phyloP scores from a whole-genome alignment of 2,329 filamentous ascomycete genomes.

The Plenodomus lindquistii region DNA sequence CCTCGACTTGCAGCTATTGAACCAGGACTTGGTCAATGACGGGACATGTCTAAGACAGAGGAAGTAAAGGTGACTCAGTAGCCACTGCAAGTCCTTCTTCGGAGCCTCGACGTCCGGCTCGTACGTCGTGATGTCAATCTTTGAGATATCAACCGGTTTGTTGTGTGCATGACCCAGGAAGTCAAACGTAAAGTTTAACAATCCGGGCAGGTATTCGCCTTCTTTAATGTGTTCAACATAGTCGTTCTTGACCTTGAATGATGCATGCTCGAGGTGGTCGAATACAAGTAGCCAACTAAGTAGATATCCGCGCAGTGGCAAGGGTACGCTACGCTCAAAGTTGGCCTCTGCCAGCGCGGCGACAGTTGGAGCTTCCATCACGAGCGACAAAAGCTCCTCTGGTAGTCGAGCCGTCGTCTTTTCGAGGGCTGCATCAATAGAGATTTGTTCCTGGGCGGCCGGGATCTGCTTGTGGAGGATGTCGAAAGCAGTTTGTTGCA shows the following conservation, averaged over 20 bases:
- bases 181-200: conserved; percentile 82
- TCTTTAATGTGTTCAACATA: conserved; percentile 81
- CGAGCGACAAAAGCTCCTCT: conserved; percentile 79
- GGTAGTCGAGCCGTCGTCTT: conserved; percentile 75
- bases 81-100: conserved; percentile 77
- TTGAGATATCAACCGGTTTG: conserved; percentile 70
- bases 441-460: conserved; percentile 75
- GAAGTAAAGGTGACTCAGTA: conserved; percentile 86
- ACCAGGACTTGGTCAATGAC: conserved; percentile 81
- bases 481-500: conserved; percentile 80
- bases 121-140: conserved; percentile 70
- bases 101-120: conserved; percentile 62
- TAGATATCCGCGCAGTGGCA: conserved; percentile 75
- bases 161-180: conserved; percentile 79
- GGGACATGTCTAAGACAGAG: conserved; percentile 76
- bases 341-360: conserved; percentile 68
- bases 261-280: conserved; percentile 77
- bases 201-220: conserved; percentile 66
- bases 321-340: conserved; percentile 68
- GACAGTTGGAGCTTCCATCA: conserved; percentile 76
- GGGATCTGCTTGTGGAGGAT: conserved; percentile 82
- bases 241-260: conserved; percentile 79
- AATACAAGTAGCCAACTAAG: conserved; percentile 90
- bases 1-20: conserved; percentile 74
- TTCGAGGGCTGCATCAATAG: conserved; percentile 74